Conservation (phyloP, 139 green algal genomes). For the Chlamydomonas schloesseri region DNA sequence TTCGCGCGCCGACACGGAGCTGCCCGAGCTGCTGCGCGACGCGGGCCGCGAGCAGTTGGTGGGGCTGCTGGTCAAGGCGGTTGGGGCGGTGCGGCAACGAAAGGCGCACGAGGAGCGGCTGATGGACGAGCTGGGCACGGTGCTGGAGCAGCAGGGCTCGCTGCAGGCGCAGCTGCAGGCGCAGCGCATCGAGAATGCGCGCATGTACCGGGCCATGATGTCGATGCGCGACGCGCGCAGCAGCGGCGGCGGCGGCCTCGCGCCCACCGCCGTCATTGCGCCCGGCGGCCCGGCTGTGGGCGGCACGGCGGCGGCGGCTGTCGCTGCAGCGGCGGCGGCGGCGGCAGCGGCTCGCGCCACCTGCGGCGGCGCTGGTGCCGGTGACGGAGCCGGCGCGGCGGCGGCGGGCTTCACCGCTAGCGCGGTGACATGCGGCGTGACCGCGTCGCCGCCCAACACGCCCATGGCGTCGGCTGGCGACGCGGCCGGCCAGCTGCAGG, state of each 20-base stretch:
- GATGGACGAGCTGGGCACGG: conserved; percentile 29
- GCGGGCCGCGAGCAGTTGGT: background rate
- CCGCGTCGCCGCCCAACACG: too few species aligned
- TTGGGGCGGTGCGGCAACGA: background rate
- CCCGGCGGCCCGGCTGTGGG: background rate
- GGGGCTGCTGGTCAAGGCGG: conserved; percentile 15
- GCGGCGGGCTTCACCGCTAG: too few species aligned
- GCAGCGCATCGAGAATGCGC: conserved; percentile 9
- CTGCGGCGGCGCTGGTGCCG: too few species aligned
- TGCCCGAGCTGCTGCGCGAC: background rate
- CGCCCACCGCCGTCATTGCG: background rate
- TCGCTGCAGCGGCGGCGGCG: background rate
- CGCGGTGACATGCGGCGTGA: too few species aligned
- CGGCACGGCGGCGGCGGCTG: background rate
- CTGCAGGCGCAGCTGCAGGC: conserved; percentile 19
- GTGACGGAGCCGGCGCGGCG: too few species aligned
- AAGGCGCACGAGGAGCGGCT: conserved; percentile 27
- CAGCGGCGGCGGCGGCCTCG: conserved; percentile 11
- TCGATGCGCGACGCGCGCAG: conserved; percentile 12
- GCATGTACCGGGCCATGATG: conserved; percentile 17
- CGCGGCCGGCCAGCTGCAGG: too few species aligned
- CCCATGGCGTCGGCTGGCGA: too few species aligned
- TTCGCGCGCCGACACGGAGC: background rate
- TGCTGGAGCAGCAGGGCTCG: conserved; percentile 30
- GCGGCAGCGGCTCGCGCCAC: too few species aligned